Percentiles rank a stretch among this genome's conserved stretches.
Evolutionary conservation across 371 early-diverging fungal genomes (phyloP).

Genomic region (Mortierella sp.): DNA sequence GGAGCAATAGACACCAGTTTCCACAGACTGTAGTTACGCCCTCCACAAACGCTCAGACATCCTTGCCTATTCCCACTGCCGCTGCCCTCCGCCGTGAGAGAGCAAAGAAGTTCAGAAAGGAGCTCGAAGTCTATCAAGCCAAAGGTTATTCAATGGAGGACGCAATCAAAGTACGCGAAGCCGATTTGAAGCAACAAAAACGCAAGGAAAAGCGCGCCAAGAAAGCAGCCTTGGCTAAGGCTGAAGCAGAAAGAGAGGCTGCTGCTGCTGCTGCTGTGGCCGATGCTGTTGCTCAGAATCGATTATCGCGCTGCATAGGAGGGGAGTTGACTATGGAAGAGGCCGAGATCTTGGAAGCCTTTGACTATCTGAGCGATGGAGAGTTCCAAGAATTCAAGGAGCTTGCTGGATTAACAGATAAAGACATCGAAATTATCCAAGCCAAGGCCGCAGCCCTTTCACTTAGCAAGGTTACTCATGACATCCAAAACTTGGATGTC

Average conservation of each 20-base stretch:
- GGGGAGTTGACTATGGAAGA: conserved; percentile 39
- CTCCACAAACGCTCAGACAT: background rate
- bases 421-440: conserved; percentile 33
- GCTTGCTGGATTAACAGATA: conserved; percentile 37
- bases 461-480: conserved; percentile 41
- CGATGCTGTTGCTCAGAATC: conserved; percentile 31
- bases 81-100: conserved; percentile 38
- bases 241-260: conserved; percentile 39
- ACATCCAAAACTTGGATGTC: conserved; percentile 18
- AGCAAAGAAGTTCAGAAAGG: conserved; percentile 37
- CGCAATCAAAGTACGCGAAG: conserved; percentile 28
- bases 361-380: conserved; percentile 47
- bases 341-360: conserved; percentile 48
- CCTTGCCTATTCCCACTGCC: background rate
- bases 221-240: conserved; percentile 32
- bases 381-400: conserved; percentile 54
- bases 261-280: conserved; percentile 42
- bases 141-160: conserved; percentile 35
- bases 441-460: conserved; percentile 44
- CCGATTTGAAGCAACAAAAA: conserved; percentile 27
- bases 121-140: conserved; percentile 32
- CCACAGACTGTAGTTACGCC: background rate
- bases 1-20: background rate
- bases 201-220: conserved; percentile 36
- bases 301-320: background rate